Evolutionary conservation across 2,329 filamentous ascomycete species (phyloP).

Genomic region (Colletotrichum aenigma): DNA sequence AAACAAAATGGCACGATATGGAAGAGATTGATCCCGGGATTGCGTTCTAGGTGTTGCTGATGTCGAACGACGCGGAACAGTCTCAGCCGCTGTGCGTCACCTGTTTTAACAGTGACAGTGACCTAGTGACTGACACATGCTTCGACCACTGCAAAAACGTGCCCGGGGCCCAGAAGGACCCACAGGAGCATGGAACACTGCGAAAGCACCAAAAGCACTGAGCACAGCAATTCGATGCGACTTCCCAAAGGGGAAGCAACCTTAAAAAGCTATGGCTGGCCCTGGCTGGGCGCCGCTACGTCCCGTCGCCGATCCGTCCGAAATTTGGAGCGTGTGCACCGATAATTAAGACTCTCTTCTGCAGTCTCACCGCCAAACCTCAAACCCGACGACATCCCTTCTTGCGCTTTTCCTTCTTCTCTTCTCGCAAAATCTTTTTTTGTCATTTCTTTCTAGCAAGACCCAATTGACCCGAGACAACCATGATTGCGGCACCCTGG

Average conservation of each 20-base stretch:
- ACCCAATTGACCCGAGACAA: not conserved
- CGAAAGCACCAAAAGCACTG: not conserved
- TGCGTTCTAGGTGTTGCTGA: not conserved
- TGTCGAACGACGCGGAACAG: not conserved
- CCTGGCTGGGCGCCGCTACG: not conserved
- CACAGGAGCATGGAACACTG: not conserved
- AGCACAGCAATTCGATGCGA: not conserved
- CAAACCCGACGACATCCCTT: not conserved
- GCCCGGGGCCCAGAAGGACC: not conserved
- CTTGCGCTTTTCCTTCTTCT: not conserved
- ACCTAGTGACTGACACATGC: not conserved
- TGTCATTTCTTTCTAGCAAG: not conserved
- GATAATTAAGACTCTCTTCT: not conserved
- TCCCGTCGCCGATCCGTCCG: not conserved
- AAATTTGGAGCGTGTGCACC: not conserved
- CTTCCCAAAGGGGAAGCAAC: slow-evolving; percentile 13
- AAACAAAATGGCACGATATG: not conserved
- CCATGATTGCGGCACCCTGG: slow-evolving; percentile 34
- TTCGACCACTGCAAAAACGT: not conserved
- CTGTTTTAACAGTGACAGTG: not conserved
- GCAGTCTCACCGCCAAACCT: slow-evolving; percentile 13
- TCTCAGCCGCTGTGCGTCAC: not conserved
- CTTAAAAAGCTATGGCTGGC: not conserved
- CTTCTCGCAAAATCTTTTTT: not conserved
- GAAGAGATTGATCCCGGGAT: not conserved